These are phyloP conservation scores for Neolecta irregularis DNA, from an alignment of 1,139 yeast species.

Conservation along the genomic window DNA sequence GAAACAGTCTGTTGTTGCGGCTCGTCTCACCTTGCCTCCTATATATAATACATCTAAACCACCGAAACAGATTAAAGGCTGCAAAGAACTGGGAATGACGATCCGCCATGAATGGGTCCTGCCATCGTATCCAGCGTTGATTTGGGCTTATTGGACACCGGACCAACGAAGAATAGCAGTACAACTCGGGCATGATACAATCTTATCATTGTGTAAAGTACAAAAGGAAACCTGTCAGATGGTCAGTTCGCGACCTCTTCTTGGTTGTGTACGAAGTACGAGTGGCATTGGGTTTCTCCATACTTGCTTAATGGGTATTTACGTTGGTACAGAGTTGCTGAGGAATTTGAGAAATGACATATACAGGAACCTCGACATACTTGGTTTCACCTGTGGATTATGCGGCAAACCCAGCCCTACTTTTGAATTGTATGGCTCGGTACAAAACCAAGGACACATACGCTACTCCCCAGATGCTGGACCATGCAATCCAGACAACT, in stretches of 20 bases:
- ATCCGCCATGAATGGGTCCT: conserved; percentile 21
- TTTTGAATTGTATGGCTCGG: conserved; percentile 57
- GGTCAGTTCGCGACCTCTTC: conserved; percentile 51
- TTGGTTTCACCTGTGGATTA: conserved; percentile 66
- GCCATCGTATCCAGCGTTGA: conserved; percentile 31
- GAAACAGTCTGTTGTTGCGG: conserved; percentile 37
- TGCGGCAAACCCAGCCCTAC: conserved; percentile 58
- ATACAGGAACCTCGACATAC: conserved; percentile 61
- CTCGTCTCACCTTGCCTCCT: conserved; percentile 34
- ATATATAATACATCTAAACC: conserved; percentile 55
- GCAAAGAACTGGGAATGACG: conserved; percentile 28
- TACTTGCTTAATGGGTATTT: conserved; percentile 66
- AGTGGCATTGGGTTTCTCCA: conserved; percentile 79
- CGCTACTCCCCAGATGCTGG: conserved; percentile 72
- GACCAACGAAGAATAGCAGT: conserved; percentile 61
- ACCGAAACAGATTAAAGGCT: conserved; percentile 39
- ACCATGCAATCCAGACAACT: conserved; percentile 49
- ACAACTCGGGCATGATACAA: conserved; percentile 43
- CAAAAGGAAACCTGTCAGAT: conserved; percentile 85
- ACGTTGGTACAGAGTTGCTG: conserved; percentile 25
- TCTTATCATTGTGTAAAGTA: conserved; percentile 70
- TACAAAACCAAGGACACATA: conserved; percentile 75
- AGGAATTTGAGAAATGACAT: conserved; percentile 1
- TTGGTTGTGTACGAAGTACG: conserved; percentile 78
- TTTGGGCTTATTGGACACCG: conserved; percentile 56